Base-by-base conservation (phyloP, 805 yeast species). In the Monosporozyma unispora region DNA sequence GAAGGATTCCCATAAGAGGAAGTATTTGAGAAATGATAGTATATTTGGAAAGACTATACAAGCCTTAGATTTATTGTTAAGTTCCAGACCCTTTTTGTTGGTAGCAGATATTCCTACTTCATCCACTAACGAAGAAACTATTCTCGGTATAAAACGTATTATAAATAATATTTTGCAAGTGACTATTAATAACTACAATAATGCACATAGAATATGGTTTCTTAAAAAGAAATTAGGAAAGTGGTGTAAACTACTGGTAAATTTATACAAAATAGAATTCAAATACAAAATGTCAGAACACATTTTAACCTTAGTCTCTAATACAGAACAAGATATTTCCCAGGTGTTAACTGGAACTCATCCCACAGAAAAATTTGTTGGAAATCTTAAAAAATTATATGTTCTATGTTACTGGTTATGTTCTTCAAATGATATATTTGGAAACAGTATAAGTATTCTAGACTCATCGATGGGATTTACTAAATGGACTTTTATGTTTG, bases 11-110 rank as follows among this genome's bases (percentile, higher is more conserved):
- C 22, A 33, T 10, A 49, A 50, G 10, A 47, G 50, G 14, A 52
- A 41, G 16, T 49, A 45, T 38, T 33, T 56, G 44, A 45, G 44
- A 11, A 58, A 59, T 45, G 59, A 57, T 43, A 44, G 45, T 2
- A 46, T 63, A 2, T 65, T 65, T 53, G 52, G 55, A 16, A 64
- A 60, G 48, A 51, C 64, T 0, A 43, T 65, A 9, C 55, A 58
- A 14, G 67, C 62, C 2, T 44, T 65, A n/a, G 63, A 60, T 50
- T 44, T 60, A 11, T 45, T 65, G 37, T 37, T 64, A 18, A 50
- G 48, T 41, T 49, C 53, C 3, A 57, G 57, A 22, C 64, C 67
- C 3, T 53, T 51, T 44, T 40, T 60, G 3, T 45, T 61, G 21
- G n/a, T 44, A 10, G 23, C 40, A 7, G 23, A 28, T 5, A 31